A percentile compares a stretch with the other conserved stretches of the same genome.
Conservation (phyloP, 2,329 filamentous ascomycete species). For the Ceratocystis alfenasii region DNA sequence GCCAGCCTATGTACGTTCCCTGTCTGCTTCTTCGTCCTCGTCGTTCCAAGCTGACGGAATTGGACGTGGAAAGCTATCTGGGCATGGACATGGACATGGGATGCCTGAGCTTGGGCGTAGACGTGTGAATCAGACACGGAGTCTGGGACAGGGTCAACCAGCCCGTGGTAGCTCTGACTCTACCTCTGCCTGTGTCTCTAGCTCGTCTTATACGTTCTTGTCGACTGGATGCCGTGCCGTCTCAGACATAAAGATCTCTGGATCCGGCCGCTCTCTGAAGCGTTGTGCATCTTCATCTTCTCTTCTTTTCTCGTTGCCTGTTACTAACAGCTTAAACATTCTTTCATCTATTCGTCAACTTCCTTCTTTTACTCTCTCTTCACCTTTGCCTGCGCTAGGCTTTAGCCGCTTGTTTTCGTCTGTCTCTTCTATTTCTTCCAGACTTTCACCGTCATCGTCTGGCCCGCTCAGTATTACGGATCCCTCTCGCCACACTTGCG, state of each 20-base stretch:
- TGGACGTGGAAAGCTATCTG: slow-evolving; percentile 6
- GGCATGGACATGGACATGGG: slow-evolving; percentile 14
- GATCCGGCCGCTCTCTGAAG: slow-evolving; percentile 12
- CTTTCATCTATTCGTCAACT: background rate
- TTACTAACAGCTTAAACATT: background rate
- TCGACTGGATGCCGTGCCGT: slow-evolving; percentile 13
- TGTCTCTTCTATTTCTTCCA: slow-evolving; percentile 2
- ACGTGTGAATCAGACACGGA: slow-evolving; percentile 17
- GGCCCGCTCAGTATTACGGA: background rate
- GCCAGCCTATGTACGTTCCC: background rate
- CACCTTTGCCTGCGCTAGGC: background rate
- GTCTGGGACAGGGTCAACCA: slow-evolving; percentile 17
- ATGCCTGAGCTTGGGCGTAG: background rate
- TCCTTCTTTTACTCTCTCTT: slow-evolving; percentile 18
- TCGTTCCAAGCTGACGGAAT: slow-evolving; percentile 7
- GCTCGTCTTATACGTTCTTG: slow-evolving; percentile 14
- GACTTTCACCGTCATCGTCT: slow-evolving; percentile 4
- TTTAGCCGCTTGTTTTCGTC: background rate
- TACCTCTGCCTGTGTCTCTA: background rate
- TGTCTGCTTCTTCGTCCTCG: background rate
- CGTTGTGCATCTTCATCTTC: slow-evolving; percentile 8
- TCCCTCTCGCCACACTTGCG: slow-evolving; percentile 5
- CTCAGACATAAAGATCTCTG: slow-evolving; percentile 22
- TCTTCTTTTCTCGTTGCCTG: slow-evolving; percentile 4
- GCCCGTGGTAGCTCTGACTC: background rate